phyloP scores from a whole-genome alignment of 2,329 filamentous ascomycete species.

The Celoporthe dispersa region DNA sequence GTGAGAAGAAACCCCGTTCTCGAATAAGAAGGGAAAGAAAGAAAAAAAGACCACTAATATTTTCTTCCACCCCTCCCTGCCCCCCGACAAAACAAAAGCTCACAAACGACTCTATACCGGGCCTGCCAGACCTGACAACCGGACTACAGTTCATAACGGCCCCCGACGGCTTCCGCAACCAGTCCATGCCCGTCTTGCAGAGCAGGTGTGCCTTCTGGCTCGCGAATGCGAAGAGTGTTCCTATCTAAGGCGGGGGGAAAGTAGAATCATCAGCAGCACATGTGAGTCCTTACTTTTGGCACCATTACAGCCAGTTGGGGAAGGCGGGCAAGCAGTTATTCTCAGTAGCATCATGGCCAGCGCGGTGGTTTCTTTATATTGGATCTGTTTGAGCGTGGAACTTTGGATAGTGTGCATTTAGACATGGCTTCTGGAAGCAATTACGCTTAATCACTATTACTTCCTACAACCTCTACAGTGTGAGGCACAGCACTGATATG shows the following conservation, averaged over 20 bases:
- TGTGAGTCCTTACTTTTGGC: neutral
- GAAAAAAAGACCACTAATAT: neutral
- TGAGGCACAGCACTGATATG: neutral
- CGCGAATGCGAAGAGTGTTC: neutral
- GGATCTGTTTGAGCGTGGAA: neutral
- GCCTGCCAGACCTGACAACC: neutral
- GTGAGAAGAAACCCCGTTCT: too few relatives aligned
- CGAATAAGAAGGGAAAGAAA: too few relatives aligned
- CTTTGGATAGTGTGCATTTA: neutral
- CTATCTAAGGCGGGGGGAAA: neutral
- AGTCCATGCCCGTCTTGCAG: neutral
- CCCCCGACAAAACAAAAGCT: neutral
- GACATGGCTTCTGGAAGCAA: too few relatives aligned
- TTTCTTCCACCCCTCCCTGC: neutral
- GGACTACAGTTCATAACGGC: neutral
- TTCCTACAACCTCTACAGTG: neutral
- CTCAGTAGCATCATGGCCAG: too few relatives aligned
- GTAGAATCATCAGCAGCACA: neutral
- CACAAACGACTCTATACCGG: neutral
- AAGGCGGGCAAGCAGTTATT: too few relatives aligned
- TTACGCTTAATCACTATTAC: too few relatives aligned
- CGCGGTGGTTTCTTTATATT: neutral
- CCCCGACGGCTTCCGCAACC: neutral
- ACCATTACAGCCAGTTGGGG: too few relatives aligned
- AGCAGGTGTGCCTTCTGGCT: constrained; percentile 4